Conservation (phyloP, 2,329 filamentous ascomycete genomes). For the Xylaria sp. region DNA sequence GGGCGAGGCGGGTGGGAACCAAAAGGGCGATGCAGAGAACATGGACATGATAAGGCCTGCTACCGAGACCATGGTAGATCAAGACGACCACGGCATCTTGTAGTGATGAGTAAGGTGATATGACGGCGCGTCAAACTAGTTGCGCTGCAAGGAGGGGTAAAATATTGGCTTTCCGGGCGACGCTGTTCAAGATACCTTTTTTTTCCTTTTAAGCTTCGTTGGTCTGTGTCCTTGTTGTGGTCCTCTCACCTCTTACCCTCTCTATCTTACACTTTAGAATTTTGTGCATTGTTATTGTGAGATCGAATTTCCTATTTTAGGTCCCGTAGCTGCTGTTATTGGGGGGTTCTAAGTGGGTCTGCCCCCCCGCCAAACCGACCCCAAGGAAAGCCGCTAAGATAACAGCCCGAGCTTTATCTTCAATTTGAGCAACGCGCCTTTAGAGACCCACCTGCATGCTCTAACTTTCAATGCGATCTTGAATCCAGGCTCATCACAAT, state of each 20-base stretch:
- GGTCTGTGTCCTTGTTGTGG: background rate
- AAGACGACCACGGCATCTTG: constrained; percentile 36
- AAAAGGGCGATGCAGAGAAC: constrained; percentile 12
- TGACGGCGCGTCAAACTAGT: background rate
- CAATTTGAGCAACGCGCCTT: no score
- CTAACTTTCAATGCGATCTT: background rate
- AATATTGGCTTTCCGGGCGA: constrained; percentile 23
- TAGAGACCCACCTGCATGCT: background rate
- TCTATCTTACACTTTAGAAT: background rate
- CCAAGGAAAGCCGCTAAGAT: constrained; percentile 19
- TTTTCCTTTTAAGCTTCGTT: background rate
- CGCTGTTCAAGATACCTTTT: constrained; percentile 24
- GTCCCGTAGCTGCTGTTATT: constrained; percentile 13
- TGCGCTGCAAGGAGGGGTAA: constrained; percentile 11
- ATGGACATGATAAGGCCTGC: constrained; percentile 1
- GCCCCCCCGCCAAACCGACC: background rate
- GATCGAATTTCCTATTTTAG: constrained; percentile 16
- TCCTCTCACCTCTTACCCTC: background rate
- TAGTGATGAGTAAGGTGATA: constrained; percentile 6
- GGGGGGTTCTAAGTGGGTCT: background rate
- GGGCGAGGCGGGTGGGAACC: constrained; percentile 39
- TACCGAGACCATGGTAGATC: constrained; percentile 17
- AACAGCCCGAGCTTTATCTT: constrained; percentile 10
- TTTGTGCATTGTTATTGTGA: background rate
- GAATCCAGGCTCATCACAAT: background rate